phyloP scores from a whole-genome alignment of 1,284 basidiomycete species.

The Ceratobasidium sp. region DNA sequence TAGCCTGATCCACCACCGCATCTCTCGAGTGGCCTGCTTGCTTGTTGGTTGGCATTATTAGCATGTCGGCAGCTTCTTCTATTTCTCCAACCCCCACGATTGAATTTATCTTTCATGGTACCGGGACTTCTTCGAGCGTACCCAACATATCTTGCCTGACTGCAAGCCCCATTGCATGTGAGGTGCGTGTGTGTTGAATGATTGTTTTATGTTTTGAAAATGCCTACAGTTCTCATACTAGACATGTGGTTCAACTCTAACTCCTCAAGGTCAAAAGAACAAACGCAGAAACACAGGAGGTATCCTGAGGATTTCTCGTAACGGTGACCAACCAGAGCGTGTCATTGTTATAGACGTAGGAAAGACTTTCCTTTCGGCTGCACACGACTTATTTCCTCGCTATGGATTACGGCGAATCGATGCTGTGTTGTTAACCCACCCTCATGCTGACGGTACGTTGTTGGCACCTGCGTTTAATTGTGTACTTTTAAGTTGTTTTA shows the following conservation, averaged over 20 bases:
- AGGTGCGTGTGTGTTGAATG: slow-evolving; percentile 11
- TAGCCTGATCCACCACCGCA: background rate
- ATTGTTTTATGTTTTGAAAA: background rate
- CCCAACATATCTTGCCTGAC: slow-evolving; percentile 41
- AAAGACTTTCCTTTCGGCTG: slow-evolving; percentile 82
- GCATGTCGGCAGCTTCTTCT: slow-evolving; percentile 12
- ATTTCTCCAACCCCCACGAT: slow-evolving; percentile 25
- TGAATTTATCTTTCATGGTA: slow-evolving; percentile 81
- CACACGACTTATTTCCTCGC: slow-evolving; percentile 69
- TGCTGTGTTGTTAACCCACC: slow-evolving; percentile 83
- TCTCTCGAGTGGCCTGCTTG: background rate
- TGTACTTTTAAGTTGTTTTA: slow-evolving; percentile 47
- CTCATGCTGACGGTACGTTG: slow-evolving; percentile 79
- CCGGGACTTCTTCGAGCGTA: slow-evolving; percentile 72
- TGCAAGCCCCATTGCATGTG: slow-evolving; percentile 27
- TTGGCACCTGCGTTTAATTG: background rate
- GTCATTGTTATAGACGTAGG: slow-evolving; percentile 84
- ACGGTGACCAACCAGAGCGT: slow-evolving; percentile 60
- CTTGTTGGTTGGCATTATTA: background rate
- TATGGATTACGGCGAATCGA: slow-evolving; percentile 80
- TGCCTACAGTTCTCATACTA: slow-evolving; percentile 21
- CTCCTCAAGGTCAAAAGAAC: slow-evolving; percentile 78
- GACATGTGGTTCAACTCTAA: slow-evolving; percentile 77
- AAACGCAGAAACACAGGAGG: slow-evolving; percentile 81
- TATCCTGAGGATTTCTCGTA: slow-evolving; percentile 65